A percentile compares a stretch with the other conserved stretches of the same genome.
Evolutionary conservation across 1,284 basidiomycete species (phyloP).

Genomic region (Austroboletus novae-zelandiae): DNA sequence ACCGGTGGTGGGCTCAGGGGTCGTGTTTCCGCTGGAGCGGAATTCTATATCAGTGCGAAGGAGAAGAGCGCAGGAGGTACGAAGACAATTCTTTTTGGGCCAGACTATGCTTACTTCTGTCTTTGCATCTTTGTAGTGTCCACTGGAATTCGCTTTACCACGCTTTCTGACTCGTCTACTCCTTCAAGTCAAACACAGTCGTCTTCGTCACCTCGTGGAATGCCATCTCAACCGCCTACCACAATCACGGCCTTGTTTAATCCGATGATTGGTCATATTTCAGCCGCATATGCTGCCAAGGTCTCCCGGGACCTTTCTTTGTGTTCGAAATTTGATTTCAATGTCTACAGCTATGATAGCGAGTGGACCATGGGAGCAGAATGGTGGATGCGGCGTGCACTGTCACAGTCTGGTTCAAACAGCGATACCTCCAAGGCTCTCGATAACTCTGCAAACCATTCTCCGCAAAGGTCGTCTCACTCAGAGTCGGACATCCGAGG

Average conservation of each 20-base stretch:
- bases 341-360: constrained; percentile 95
- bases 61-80: constrained; percentile 90
- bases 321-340: constrained; percentile 93
- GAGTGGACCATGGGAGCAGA: constrained; percentile 95
- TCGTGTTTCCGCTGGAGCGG: constrained; percentile 88
- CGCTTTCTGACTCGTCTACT: constrained; percentile 74
- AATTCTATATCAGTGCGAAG: constrained; percentile 91
- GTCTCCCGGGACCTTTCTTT: constrained; percentile 86
- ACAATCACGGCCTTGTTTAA: constrained; percentile 94
- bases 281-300: constrained; percentile 87
- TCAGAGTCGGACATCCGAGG: constrained; percentile 56
- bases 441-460: background rate
- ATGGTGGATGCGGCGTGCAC: constrained; percentile 77
- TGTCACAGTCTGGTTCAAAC: constrained; percentile 21
- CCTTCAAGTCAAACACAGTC: constrained; percentile 54
- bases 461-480: constrained; percentile 10
- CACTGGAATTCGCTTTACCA: constrained; percentile 90
- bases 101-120: constrained; percentile 3
- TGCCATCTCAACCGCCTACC: constrained; percentile 76
- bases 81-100: background rate
- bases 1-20: constrained; percentile 89
- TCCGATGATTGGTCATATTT: constrained; percentile 94
- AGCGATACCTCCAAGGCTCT: constrained; percentile 1
- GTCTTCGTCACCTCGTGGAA: constrained; percentile 37
- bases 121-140: constrained; percentile 59